These are phyloP conservation scores for Nakazawaea peltata DNA, from an alignment of 805 yeast species.

Conservation along the genomic window DNA sequence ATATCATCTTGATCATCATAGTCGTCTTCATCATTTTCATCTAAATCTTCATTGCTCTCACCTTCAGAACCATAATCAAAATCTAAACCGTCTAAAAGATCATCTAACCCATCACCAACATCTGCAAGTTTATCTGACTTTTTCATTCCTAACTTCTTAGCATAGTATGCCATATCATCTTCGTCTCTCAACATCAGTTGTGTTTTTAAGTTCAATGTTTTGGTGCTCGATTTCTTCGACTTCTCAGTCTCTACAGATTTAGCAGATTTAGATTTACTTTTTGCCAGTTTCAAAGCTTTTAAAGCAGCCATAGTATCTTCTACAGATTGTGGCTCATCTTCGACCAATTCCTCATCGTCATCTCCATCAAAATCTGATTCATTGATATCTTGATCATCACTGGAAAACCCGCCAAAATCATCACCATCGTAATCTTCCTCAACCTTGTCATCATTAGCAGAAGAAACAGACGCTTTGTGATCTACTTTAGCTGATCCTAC, in stretches of 20 bases:
- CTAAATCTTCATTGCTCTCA: conserved; percentile 14
- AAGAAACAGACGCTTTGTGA: too few species aligned
- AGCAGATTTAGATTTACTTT: conserved; percentile 18
- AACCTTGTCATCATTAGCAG: conserved; percentile 6
- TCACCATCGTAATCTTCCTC: conserved; percentile 11
- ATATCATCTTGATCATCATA: too few species aligned
- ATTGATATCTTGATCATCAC: not conserved
- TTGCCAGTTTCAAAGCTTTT: conserved; percentile 4
- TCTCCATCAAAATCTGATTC: conserved; percentile 8
- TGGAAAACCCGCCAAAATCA: conserved; percentile 6
- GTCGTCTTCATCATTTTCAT: conserved; percentile 18
- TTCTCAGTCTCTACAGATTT: conserved; percentile 13
- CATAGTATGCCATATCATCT: conserved; percentile 73
- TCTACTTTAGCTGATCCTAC: too few species aligned
- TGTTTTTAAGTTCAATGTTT: conserved; percentile 30
- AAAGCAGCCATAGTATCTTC: conserved; percentile 28
- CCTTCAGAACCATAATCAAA: conserved; percentile 30
- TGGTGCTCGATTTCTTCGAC: conserved; percentile 12
- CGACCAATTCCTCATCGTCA: conserved; percentile 9
- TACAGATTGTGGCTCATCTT: conserved; percentile 20
- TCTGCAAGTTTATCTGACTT: conserved; percentile 45
- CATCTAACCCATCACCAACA: conserved; percentile 75
- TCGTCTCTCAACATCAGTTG: conserved; percentile 54
- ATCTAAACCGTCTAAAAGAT: conserved; percentile 73
- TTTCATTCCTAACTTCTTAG: conserved; percentile 67